These are phyloP conservation scores for Neofusicoccum laricinum DNA, from an alignment of 2,329 filamentous ascomycete species.

Conservation along the genomic window DNA sequence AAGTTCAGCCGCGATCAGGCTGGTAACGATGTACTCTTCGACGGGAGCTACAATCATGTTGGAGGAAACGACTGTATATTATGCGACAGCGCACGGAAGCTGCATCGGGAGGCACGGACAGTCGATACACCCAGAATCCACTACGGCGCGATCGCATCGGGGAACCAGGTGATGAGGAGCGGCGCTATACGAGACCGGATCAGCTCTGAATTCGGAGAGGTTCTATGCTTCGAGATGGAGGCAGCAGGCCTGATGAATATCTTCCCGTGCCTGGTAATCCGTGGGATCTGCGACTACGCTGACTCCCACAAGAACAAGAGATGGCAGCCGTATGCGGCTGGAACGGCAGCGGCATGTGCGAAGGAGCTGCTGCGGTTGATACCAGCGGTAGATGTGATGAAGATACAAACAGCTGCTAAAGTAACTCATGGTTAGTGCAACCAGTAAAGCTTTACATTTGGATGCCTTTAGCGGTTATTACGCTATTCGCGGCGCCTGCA, in stretches of 20 bases:
- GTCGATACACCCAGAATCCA: constrained; percentile 7
- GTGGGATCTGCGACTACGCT: constrained; percentile 26
- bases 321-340: constrained; percentile 25
- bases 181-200: not conserved
- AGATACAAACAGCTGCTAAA: constrained; percentile 14
- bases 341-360: constrained; percentile 23
- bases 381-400: constrained; percentile 16
- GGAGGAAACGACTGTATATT: constrained; percentile 15
- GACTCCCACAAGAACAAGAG: constrained; percentile 24
- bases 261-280: constrained; percentile 25
- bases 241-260: constrained; percentile 27
- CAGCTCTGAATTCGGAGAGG: constrained; percentile 20
- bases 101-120: constrained; percentile 14
- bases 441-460: no score
- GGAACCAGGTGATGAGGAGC: not conserved
- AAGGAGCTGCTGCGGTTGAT: constrained; percentile 22
- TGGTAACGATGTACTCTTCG: constrained; percentile 21
- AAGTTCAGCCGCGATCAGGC: constrained; percentile 17
- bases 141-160: constrained; percentile 15
- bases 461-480: no score
- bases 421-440: constrained; percentile 14
- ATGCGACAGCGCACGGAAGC: constrained; percentile 16
- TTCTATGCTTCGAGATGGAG: constrained; percentile 26
- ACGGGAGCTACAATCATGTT: constrained; percentile 21
- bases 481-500: no score